phyloP scores from a whole-genome alignment of 176 grass and related monocot species.

The Otatea glauca region DNA sequence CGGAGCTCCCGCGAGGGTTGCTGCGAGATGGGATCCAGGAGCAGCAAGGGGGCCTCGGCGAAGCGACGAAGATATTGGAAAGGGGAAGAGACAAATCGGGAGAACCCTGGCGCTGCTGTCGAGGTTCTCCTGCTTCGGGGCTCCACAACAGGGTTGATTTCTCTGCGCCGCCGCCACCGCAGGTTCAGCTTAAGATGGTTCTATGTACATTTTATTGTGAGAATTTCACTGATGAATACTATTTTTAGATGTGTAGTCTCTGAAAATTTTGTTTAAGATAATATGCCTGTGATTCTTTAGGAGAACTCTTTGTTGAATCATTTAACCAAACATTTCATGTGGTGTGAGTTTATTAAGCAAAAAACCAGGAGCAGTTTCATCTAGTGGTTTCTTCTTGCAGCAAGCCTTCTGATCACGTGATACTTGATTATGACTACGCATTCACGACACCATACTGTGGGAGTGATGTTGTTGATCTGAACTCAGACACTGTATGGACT shows the following conservation, averaged over 20 bases:
- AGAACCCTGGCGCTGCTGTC: too few species aligned
- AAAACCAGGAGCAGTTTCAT: neutral
- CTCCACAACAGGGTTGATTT: too few species aligned
- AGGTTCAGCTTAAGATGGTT: too few species aligned
- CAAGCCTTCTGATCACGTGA: conserved; percentile 84
- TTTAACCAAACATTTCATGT: neutral
- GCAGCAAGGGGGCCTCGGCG: too few species aligned
- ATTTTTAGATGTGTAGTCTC: neutral
- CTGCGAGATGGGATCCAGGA: too few species aligned
- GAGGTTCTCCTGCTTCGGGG: too few species aligned
- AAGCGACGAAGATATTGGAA: too few species aligned
- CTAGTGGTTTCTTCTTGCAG: conserved; percentile 58
- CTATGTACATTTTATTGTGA: too few species aligned
- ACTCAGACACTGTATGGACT: conserved; percentile 42
- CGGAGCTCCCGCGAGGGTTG: too few species aligned
- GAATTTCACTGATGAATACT: too few species aligned
- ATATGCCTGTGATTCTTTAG: conserved; percentile 4
- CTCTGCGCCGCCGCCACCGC: too few species aligned
- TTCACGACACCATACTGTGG: conserved; percentile 90
- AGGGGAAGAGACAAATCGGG: too few species aligned
- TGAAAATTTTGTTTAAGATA: neutral
- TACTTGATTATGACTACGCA: conserved; percentile 97
- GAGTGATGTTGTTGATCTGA: conserved; percentile 54
- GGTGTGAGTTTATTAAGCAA: neutral
- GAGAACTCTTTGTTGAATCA: neutral